Percentiles rank a stretch among this genome's conserved stretches.
These are phyloP conservation scores for Seminavis robusta DNA, from an alignment of 108 stramenopile genomes.

Conservation along the genomic window DNA sequence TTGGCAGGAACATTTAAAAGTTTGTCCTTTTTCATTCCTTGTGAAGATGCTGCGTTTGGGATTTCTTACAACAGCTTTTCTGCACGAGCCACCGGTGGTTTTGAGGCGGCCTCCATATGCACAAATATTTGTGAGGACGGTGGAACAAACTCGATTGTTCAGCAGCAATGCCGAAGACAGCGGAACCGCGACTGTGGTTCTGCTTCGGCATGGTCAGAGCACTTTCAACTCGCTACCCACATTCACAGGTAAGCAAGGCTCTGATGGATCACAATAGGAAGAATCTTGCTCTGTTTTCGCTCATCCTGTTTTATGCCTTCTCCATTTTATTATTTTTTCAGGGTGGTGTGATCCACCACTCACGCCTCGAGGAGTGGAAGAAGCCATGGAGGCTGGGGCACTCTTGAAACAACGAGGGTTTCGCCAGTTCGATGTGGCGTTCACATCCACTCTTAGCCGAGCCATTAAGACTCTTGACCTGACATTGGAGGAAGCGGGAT, in stretches of 20 bases:
- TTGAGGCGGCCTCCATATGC: no score
- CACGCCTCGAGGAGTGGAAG: slow-evolving; percentile 68
- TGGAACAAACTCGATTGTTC: no score
- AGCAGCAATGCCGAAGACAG: no score
- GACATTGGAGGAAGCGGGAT: slow-evolving; percentile 56
- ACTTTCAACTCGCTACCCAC: slow-evolving; percentile 25
- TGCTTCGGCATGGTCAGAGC: slow-evolving; percentile 29
- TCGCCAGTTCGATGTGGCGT: slow-evolving; percentile 66
- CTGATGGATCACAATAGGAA: not conserved
- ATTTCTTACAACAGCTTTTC: no score
- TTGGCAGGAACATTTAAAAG: no score
- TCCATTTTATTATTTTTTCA: slow-evolving; percentile 57
- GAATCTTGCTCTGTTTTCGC: not conserved
- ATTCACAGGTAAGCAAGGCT: not conserved
- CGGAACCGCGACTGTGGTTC: slow-evolving; percentile 14
- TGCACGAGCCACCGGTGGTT: no score
- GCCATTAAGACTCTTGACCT: slow-evolving; percentile 62
- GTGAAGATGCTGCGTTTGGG: no score
- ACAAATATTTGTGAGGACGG: no score
- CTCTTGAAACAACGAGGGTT: slow-evolving; percentile 46
- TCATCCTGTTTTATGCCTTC: not conserved
- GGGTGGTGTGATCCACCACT: slow-evolving; percentile 89
- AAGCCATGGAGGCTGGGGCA: slow-evolving; percentile 71
- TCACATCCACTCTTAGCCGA: slow-evolving; percentile 83
- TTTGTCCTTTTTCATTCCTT: no score